phyloP scores from a whole-genome alignment of 2,329 filamentous ascomycete genomes.

The Fusarium luffae region DNA sequence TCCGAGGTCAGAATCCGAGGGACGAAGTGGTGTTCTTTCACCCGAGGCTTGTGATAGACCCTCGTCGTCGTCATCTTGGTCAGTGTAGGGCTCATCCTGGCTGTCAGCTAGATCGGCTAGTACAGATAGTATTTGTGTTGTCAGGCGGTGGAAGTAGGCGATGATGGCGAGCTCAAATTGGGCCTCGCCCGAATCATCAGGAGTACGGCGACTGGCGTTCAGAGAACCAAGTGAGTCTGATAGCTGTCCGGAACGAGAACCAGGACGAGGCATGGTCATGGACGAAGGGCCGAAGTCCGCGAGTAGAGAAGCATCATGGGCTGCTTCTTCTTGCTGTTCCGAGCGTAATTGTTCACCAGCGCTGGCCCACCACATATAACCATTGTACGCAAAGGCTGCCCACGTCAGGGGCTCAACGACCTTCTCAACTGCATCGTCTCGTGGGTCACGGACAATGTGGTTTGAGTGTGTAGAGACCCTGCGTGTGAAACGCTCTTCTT shows the following conservation, averaged over 20 bases:
- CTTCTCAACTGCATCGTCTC: constrained; percentile 63
- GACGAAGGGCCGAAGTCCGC: constrained; percentile 59
- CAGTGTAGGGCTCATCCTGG: constrained; percentile 56
- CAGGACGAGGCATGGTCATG: constrained; percentile 47
- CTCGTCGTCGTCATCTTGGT: constrained; percentile 50
- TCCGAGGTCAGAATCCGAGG: constrained; percentile 35
- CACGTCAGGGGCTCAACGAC: constrained; percentile 73
- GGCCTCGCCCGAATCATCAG: constrained; percentile 57
- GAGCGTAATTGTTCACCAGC: constrained; percentile 77
- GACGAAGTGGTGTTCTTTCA: constrained; percentile 45
- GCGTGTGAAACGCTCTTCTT: constrained; percentile 43
- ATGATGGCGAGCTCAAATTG: constrained; percentile 76
- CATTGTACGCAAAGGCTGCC: constrained; percentile 81
- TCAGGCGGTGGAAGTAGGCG: constrained; percentile 83
- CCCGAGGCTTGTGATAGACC: constrained; percentile 49
- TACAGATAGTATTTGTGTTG: constrained; percentile 70
- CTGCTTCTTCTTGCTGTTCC: constrained; percentile 68
- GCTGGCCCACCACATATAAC: constrained; percentile 92
- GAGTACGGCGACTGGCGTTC: constrained; percentile 49
- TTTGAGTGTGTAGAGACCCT: constrained; percentile 46
- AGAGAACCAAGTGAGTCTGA: constrained; percentile 60
- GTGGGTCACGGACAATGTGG: constrained; percentile 50
- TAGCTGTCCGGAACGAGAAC: constrained; percentile 51
- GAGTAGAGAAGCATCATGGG: constrained; percentile 66
- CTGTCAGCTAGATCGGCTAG: constrained; percentile 69